Conservation (phyloP, 106 monocot species). For the Platanthera zijinensis region DNA sequence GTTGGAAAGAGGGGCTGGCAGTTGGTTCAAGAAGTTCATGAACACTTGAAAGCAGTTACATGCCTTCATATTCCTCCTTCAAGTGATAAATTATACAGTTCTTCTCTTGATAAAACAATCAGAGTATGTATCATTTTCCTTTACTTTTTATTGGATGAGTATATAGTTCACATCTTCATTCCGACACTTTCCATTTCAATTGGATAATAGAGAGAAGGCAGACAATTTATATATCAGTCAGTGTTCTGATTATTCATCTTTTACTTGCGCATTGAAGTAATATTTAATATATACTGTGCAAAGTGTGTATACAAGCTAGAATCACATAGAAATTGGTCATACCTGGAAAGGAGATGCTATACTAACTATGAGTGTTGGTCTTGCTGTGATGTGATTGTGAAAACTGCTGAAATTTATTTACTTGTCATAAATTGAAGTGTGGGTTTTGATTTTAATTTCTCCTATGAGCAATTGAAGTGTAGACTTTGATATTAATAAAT, state of each 20-base stretch:
- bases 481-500: too few species aligned
- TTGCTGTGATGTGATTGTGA: background rate
- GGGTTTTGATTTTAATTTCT: background rate
- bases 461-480: background rate
- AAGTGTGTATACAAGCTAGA: background rate
- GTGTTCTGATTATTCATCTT: background rate
- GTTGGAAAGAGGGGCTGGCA: conserved; percentile 28
- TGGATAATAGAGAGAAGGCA: background rate
- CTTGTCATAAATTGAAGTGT: background rate
- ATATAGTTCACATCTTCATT: too few species aligned
- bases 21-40: conserved; percentile 38
- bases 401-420: background rate
- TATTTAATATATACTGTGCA: background rate
- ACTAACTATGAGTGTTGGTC: background rate
- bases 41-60: conserved; percentile 38
- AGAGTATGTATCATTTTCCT: conserved; percentile 23
- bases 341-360: background rate
- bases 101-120: conserved; percentile 46
- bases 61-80: conserved; percentile 28
- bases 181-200: too few species aligned
- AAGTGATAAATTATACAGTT: conserved; percentile 37
- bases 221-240: background rate
- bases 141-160: background rate
- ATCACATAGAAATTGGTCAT: background rate
- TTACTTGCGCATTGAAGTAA: background rate